Evolutionary conservation across 345 rosid species (phyloP).

Genomic region (Iberis pinnata): DNA sequence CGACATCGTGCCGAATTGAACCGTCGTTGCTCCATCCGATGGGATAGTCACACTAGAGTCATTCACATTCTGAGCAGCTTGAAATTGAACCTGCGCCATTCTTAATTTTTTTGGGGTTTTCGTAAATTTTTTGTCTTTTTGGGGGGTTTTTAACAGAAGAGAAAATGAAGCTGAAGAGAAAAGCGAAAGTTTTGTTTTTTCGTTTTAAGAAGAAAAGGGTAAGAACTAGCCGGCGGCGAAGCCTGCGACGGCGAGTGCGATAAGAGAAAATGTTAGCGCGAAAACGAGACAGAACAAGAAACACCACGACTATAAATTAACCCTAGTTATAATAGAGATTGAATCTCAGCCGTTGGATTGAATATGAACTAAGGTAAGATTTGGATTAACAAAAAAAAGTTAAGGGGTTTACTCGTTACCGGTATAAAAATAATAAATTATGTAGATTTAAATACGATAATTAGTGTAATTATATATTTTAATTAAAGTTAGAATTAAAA

Average conservation of each 20-base stretch:
- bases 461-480: too few relatives aligned
- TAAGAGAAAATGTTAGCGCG: background rate
- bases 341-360: too few relatives aligned
- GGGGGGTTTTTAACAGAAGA: conserved; percentile 8
- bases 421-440: too few relatives aligned
- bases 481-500: too few relatives aligned
- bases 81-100: conserved; percentile 63
- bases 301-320: too few relatives aligned
- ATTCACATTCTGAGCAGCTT: conserved; percentile 33
- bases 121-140: conserved; percentile 11
- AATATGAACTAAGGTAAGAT: too few relatives aligned
- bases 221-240: conserved; percentile 46
- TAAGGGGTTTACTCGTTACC: too few relatives aligned
- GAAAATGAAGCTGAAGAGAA: background rate
- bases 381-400: too few relatives aligned
- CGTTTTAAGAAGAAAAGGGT: conserved; percentile 43
- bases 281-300: too few relatives aligned
- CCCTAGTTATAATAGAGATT: too few relatives aligned
- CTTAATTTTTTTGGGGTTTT: conserved; percentile 5
- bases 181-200: too few relatives aligned
- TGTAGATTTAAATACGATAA: too few relatives aligned
- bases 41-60: conserved; percentile 11
- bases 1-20: conserved; percentile 62
- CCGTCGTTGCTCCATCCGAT: conserved; percentile 6
- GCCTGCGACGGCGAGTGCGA: conserved; percentile 45